These are phyloP conservation scores for Ogataea degrootiae DNA, from an alignment of 805 yeast genomes.

Conservation along the genomic window DNA sequence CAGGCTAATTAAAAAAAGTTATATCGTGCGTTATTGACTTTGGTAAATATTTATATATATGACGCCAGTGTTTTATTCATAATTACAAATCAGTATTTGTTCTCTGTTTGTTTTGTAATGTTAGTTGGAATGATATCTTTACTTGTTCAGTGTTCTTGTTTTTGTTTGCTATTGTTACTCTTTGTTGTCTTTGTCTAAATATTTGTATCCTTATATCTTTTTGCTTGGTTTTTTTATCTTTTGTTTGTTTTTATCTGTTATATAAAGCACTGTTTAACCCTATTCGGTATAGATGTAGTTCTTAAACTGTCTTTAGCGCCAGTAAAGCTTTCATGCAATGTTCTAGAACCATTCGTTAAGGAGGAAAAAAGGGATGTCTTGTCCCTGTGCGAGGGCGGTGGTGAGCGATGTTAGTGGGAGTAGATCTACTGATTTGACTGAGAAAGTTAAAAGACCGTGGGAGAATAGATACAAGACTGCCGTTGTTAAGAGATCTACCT, in stretches of 20 bases:
- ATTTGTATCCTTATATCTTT: too few relatives aligned
- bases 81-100: background rate
- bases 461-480: constrained; percentile 78
- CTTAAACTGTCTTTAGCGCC: too few relatives aligned
- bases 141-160: background rate
- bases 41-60: background rate
- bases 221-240: too few relatives aligned
- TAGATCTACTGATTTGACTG: constrained; percentile 23
- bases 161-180: background rate
- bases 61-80: background rate
- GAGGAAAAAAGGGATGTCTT: too few relatives aligned
- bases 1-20: background rate
- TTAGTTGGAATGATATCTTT: background rate
- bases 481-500: constrained; percentile 44
- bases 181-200: too few relatives aligned
- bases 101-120: background rate
- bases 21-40: background rate
- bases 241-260: too few relatives aligned
- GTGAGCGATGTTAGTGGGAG: too few relatives aligned
- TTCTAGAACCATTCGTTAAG: too few relatives aligned
- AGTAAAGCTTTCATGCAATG: too few relatives aligned
- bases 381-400: background rate
- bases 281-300: too few relatives aligned
- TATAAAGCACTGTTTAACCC: too few relatives aligned
- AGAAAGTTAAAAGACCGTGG: constrained; percentile 62